These are phyloP conservation scores for Colletotrichum sp. DNA, from an alignment of 2,329 filamentous ascomycete species.

Conservation along the genomic window DNA sequence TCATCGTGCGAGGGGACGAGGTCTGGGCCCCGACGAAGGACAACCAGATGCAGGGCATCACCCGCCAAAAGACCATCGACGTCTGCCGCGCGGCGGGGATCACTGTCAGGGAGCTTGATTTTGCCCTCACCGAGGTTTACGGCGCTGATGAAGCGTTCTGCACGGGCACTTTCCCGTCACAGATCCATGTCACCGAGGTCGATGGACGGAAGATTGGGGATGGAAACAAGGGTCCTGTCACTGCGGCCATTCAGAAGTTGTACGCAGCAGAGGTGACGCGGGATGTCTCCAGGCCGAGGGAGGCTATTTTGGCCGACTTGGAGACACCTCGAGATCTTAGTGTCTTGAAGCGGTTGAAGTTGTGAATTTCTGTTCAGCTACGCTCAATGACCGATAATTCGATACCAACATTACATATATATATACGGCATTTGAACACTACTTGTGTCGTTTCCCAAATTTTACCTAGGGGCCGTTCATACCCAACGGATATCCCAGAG, in stretches of 20 bases:
- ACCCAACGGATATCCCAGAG: accelerated
- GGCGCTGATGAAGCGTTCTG: conserved; percentile 35
- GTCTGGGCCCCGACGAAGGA: conserved; percentile 36
- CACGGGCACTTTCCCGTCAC: conserved; percentile 32
- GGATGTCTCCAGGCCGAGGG: conserved; percentile 26
- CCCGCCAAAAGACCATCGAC: conserved; percentile 33
- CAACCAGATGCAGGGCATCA: conserved; percentile 36
- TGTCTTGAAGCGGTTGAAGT: background rate
- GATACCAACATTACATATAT: background rate
- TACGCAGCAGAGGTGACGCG: conserved; percentile 25
- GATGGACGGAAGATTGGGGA: conserved; percentile 28
- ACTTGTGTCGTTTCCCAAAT: accelerated
- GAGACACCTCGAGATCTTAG: conserved; percentile 29
- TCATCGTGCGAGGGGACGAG: conserved; percentile 34
- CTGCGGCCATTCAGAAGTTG: conserved; percentile 27
- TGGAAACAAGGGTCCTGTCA: conserved; percentile 26
- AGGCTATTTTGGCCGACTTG: conserved; percentile 26
- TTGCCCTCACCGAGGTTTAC: conserved; percentile 32
- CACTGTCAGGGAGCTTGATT: conserved; percentile 30
- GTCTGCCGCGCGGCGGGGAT: conserved; percentile 31
- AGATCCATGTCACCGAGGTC: conserved; percentile 30
- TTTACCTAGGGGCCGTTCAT: background rate
- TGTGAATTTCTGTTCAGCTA: background rate
- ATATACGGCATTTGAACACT: background rate
- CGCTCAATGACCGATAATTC: background rate